A percentile compares a stretch with the other conserved stretches of the same genome.
phyloP scores from a whole-genome alignment of 1,139 yeast genomes.

The Candida sp. region DNA sequence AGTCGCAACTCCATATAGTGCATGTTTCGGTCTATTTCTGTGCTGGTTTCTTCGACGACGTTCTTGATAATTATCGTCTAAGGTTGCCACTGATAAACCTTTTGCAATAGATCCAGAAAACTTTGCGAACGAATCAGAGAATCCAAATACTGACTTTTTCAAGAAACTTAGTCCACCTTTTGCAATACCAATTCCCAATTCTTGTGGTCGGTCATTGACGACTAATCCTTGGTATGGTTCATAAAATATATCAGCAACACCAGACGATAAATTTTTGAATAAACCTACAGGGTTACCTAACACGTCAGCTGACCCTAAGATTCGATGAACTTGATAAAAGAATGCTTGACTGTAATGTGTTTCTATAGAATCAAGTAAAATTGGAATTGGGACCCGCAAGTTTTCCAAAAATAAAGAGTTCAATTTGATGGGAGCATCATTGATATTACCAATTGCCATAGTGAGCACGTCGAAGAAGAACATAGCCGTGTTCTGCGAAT shows the following conservation, averaged over 20 bases:
- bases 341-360: constrained; percentile 94
- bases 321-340: constrained; percentile 87
- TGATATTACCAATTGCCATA: constrained; percentile 96
- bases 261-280: constrained; percentile 89
- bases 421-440: constrained; percentile 92
- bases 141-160: constrained; percentile 92
- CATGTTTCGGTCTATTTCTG: constrained; percentile 81
- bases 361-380: constrained; percentile 64
- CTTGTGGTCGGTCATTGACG: constrained; percentile 93
- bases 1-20: constrained; percentile 78
- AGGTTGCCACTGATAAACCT: constrained; percentile 87
- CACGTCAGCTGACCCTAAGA: constrained; percentile 94
- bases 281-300: constrained; percentile 97
- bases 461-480: constrained; percentile 83
- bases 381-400: constrained; percentile 79
- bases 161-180: constrained; percentile 94
- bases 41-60: constrained; percentile 70
- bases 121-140: constrained; percentile 90
- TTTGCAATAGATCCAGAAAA: constrained; percentile 94
- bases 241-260: constrained; percentile 93
- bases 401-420: constrained; percentile 89
- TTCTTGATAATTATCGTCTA: constrained; percentile 84
- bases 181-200: constrained; percentile 91
- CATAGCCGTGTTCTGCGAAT: constrained; percentile 64
- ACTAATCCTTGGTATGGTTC: constrained; percentile 97